phyloP scores from a whole-genome alignment of 2,329 filamentous ascomycete genomes.

The Paecilomyces fulvus region DNA sequence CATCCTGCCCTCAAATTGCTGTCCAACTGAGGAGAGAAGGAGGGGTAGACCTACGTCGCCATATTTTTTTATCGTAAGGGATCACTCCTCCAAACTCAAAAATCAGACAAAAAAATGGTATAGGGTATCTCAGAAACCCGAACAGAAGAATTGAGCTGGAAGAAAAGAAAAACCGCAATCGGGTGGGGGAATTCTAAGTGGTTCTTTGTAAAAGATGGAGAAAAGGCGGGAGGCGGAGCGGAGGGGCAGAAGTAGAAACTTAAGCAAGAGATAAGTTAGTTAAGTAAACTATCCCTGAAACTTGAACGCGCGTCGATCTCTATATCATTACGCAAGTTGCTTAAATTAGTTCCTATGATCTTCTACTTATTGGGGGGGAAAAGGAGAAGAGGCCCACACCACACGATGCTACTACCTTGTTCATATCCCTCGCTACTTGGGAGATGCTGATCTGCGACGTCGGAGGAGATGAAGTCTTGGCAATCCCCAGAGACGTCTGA shows the following conservation, averaged over 20 bases:
- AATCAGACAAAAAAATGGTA: neutral
- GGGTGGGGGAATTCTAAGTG: neutral
- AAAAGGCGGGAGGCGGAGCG: constrained; percentile 2
- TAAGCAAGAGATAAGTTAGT: too few species aligned
- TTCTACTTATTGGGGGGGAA: neutral
- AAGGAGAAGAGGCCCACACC: neutral
- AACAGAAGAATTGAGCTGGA: neutral
- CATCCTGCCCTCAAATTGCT: neutral
- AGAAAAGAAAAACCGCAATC: neutral
- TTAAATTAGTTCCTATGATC: neutral
- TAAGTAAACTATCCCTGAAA: too few species aligned
- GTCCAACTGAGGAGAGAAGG: neutral
- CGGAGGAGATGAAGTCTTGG: neutral
- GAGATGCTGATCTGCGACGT: neutral
- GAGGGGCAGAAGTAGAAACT: neutral
- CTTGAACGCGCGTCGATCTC: neutral
- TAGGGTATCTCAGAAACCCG: neutral
- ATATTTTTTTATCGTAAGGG: neutral
- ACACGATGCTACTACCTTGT: neutral
- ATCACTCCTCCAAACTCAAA: neutral
- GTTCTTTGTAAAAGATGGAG: constrained; percentile 2
- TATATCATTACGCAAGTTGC: neutral
- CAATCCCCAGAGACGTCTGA: neutral
- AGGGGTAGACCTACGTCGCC: neutral
- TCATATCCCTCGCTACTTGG: neutral